phyloP scores from a whole-genome alignment of 1,284 basidiomycete species.

The Naganishia sp. region DNA sequence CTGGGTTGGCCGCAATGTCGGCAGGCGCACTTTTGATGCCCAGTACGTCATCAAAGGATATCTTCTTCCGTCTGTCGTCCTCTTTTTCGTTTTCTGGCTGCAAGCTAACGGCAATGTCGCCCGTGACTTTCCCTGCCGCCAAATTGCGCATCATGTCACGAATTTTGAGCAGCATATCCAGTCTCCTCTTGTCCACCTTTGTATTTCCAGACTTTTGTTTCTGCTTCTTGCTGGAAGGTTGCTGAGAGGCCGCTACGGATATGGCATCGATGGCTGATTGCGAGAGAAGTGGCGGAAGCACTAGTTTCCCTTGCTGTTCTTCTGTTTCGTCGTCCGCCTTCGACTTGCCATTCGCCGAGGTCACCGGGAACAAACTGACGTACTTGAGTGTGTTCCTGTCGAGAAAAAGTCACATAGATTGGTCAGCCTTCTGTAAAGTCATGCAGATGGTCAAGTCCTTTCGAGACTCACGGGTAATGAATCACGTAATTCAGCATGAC shows the following conservation, averaged over 20 bases:
- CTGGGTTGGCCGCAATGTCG: slow-evolving; percentile 15
- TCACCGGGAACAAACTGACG: slow-evolving; percentile 78
- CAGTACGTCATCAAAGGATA: slow-evolving; percentile 18
- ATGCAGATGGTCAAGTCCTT: not conserved
- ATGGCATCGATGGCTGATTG: slow-evolving; percentile 40
- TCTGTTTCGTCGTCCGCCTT: slow-evolving; percentile 34
- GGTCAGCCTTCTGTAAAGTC: slow-evolving; percentile 10
- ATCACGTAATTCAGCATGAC: slow-evolving; percentile 82
- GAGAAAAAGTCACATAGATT: slow-evolving; percentile 26
- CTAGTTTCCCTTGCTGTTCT: slow-evolving; percentile 37
- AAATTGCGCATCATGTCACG: slow-evolving; percentile 63
- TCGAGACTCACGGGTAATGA: slow-evolving; percentile 58
- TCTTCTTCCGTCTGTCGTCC: slow-evolving; percentile 37
- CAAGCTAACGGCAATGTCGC: slow-evolving; percentile 34
- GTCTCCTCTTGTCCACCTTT: slow-evolving; percentile 47
- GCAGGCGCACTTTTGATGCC: slow-evolving; percentile 27
- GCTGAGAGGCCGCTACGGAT: slow-evolving; percentile 45
- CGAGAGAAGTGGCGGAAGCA: slow-evolving; percentile 58
- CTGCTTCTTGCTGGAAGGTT: slow-evolving; percentile 50
- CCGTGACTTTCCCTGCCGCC: slow-evolving; percentile 37
- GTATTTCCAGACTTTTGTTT: slow-evolving; percentile 19
- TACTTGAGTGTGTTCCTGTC: slow-evolving; percentile 82
- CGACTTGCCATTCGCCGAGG: slow-evolving; percentile 26
- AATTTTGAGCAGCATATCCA: slow-evolving; percentile 66
- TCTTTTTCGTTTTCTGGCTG: slow-evolving; percentile 35